Conservation (phyloP, 2,329 filamentous ascomycete genomes). For the Dactylellina haptotyla region DNA sequence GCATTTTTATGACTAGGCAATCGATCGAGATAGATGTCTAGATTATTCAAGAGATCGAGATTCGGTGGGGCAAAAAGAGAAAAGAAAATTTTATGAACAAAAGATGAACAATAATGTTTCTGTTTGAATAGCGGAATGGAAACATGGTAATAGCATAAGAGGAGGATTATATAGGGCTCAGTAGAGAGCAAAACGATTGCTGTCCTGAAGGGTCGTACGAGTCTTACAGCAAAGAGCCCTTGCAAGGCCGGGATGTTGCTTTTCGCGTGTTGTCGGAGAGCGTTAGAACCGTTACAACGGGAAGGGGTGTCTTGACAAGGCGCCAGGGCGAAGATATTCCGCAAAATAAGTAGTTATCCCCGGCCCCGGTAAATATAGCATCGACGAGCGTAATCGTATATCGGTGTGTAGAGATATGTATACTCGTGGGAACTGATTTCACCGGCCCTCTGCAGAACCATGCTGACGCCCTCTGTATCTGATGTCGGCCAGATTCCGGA, state of each 20-base stretch:
- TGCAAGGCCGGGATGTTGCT: not conserved
- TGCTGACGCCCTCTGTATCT: too few species aligned
- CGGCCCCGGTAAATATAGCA: too few species aligned
- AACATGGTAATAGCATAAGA: not conserved
- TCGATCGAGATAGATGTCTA: not conserved
- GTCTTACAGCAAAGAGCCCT: not conserved
- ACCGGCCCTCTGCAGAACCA: too few species aligned
- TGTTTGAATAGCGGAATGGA: not conserved
- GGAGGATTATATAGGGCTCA: not conserved
- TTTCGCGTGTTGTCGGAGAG: not conserved
- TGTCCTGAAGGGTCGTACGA: not conserved
- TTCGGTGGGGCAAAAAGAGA: not conserved
- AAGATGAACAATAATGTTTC: not conserved
- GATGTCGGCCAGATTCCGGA: too few species aligned
- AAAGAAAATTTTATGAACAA: not conserved
- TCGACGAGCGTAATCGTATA: too few species aligned
- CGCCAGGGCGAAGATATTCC: not conserved
- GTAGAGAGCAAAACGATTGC: not conserved
- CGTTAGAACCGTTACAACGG: not conserved
- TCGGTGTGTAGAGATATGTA: too few species aligned
- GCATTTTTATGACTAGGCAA: conserved; percentile 3
- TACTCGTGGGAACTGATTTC: too few species aligned
- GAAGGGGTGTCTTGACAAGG: too few species aligned
- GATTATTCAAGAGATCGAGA: not conserved
- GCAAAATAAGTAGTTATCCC: not conserved